These are phyloP conservation scores for Brettanomyces bruxellensis DNA, from an alignment of 805 yeast genomes.

Conservation along the genomic window DNA sequence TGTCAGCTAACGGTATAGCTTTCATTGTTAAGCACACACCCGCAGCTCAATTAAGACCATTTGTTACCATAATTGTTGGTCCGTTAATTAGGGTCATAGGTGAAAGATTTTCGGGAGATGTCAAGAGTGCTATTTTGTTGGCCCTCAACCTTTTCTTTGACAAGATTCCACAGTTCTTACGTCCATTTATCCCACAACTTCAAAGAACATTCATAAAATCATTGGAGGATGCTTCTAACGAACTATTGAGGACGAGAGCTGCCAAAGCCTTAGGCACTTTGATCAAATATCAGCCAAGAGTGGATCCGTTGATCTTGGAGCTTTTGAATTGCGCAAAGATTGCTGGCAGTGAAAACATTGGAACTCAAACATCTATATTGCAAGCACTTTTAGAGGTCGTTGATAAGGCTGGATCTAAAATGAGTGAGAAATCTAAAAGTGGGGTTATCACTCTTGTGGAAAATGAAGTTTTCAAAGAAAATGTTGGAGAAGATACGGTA, in stretches of 20 bases:
- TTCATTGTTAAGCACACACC: slow-evolving; percentile 81
- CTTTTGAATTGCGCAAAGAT: slow-evolving; percentile 66
- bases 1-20: slow-evolving; percentile 82
- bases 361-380: slow-evolving; percentile 79
- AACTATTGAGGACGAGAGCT: slow-evolving; percentile 69
- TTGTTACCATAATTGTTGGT: slow-evolving; percentile 91
- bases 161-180: slow-evolving; percentile 82
- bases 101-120: slow-evolving; percentile 84
- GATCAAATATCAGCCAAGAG: slow-evolving; percentile 84
- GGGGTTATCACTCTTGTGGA: slow-evolving; percentile 67
- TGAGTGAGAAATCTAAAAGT: slow-evolving; percentile 65
- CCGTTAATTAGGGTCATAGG: slow-evolving; percentile 97
- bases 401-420: slow-evolving; percentile 63
- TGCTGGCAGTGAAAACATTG: slow-evolving; percentile 38
- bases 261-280: slow-evolving; percentile 85
- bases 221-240: slow-evolving; percentile 68
- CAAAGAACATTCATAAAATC: slow-evolving; percentile 96
- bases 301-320: slow-evolving; percentile 86
- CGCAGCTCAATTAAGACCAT: slow-evolving; percentile 71
- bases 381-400: slow-evolving; percentile 80
- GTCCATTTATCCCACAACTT: slow-evolving; percentile 95
- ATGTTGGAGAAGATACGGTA: slow-evolving; percentile 45
- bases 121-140: slow-evolving; percentile 85
- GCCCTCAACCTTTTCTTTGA: slow-evolving; percentile 72
- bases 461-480: slow-evolving; percentile 41